These are phyloP conservation scores for Scytalidium sp. DNA, from an alignment of 2,329 filamentous ascomycete species.

Conservation along the genomic window DNA sequence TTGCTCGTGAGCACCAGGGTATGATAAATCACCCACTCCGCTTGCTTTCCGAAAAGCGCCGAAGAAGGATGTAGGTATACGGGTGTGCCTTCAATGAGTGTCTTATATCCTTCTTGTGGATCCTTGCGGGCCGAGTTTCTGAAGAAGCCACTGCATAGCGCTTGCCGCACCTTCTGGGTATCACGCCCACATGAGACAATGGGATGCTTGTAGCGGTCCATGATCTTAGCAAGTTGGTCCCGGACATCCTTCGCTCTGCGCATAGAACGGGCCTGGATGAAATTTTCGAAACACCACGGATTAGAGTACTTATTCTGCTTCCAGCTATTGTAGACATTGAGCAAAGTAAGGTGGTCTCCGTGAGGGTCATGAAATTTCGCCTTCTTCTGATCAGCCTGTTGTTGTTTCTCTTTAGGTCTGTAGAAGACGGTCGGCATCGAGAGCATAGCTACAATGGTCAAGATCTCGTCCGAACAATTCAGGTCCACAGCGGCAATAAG, in stretches of 20 bases:
- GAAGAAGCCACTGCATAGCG: slow-evolving; percentile 93
- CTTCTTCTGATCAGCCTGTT: slow-evolving; percentile 96
- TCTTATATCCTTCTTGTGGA: slow-evolving; percentile 96
- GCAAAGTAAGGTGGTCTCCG: slow-evolving; percentile 88
- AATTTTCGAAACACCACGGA: slow-evolving; percentile 97
- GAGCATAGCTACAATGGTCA: slow-evolving; percentile 94
- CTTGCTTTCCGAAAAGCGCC: slow-evolving; percentile 90
- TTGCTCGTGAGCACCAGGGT: slow-evolving; percentile 88
- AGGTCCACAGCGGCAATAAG: slow-evolving; percentile 86
- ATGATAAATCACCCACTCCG: slow-evolving; percentile 95
- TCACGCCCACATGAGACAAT: slow-evolving; percentile 83
- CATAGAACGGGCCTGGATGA: slow-evolving; percentile 90
- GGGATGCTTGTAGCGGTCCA: slow-evolving; percentile 83
- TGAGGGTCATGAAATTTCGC: slow-evolving; percentile 94
- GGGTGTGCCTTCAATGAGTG: slow-evolving; percentile 88
- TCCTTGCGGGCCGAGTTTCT: slow-evolving; percentile 93
- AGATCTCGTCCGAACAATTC: slow-evolving; percentile 87
- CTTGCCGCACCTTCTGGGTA: slow-evolving; percentile 82
- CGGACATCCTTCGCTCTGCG: slow-evolving; percentile 87
- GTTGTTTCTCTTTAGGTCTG: slow-evolving; percentile 94
- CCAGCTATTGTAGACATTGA: slow-evolving; percentile 99
- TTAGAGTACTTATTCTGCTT: slow-evolving; percentile 78
- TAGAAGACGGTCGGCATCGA: slow-evolving; percentile 87
- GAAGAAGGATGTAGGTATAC: slow-evolving; percentile 93
- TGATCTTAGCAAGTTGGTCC: slow-evolving; percentile 88